These are phyloP conservation scores for Aureobasidium mangrovei DNA, from an alignment of 2,329 filamentous ascomycete genomes.

Conservation along the genomic window DNA sequence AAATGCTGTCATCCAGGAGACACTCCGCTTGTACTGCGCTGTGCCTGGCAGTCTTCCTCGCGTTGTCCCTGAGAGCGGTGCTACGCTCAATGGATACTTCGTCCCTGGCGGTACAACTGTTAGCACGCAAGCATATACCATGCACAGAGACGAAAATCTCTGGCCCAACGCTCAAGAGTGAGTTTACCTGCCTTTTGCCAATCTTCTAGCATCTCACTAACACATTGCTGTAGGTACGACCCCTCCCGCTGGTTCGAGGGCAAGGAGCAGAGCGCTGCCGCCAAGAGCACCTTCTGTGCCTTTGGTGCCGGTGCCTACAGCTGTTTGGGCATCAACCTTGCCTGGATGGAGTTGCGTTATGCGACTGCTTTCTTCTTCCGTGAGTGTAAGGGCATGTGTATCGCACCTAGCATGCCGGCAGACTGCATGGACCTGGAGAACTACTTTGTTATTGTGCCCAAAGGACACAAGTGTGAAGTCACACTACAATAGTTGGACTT, in stretches of 20 bases:
- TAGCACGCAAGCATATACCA: conserved; percentile 31
- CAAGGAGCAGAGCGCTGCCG: conserved; percentile 21
- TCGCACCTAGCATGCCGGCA: conserved; percentile 26
- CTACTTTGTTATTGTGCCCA: conserved; percentile 37
- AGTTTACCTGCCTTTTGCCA: background rate
- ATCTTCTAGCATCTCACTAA: background rate
- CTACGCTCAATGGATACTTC: conserved; percentile 27
- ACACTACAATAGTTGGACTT: conserved; percentile 17
- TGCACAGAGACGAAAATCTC: conserved; percentile 27
- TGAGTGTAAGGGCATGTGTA: conserved; percentile 29
- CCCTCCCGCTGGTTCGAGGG: conserved; percentile 26
- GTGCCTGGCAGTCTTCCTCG: conserved; percentile 30
- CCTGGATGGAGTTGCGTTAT: conserved; percentile 48
- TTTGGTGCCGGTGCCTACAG: conserved; percentile 61
- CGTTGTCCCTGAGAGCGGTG: conserved; percentile 27
- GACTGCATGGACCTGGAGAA: conserved; percentile 37
- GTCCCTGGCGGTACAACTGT: conserved; percentile 30
- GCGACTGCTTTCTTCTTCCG: conserved; percentile 45
- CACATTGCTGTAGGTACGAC: conserved; percentile 24
- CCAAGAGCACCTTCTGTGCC: conserved; percentile 53
- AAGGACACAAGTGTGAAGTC: conserved; percentile 35
- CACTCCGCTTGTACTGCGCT: conserved; percentile 30
- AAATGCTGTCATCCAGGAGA: conserved; percentile 32
- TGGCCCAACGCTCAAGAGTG: conserved; percentile 19
- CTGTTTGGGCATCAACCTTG: conserved; percentile 62